These are phyloP conservation scores for Saccharomyces hybrid DNA, from an alignment of 1,139 yeast genomes.

Conservation along the genomic window DNA sequence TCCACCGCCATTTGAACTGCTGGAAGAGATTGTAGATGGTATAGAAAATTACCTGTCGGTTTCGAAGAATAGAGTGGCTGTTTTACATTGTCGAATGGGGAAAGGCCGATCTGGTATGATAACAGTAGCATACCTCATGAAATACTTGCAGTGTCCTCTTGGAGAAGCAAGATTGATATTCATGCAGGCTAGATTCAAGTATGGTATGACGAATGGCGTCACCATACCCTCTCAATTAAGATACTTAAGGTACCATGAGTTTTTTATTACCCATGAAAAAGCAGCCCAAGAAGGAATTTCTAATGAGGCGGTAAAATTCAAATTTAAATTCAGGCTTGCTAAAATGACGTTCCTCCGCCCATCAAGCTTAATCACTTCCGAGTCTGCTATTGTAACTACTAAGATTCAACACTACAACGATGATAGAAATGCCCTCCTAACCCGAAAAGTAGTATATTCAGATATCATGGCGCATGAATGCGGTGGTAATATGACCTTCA, in stretches of 20 bases:
- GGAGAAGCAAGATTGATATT: slow-evolving; percentile 46
- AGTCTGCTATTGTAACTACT: slow-evolving; percentile 14
- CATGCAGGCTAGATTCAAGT: slow-evolving; percentile 51
- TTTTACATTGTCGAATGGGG: slow-evolving; percentile 85
- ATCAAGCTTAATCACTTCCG: slow-evolving; percentile 12
- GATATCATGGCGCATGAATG: background rate
- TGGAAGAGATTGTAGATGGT: slow-evolving; percentile 40
- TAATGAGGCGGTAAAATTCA: slow-evolving; percentile 7
- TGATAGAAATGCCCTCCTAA: slow-evolving; percentile 7
- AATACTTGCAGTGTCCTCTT: slow-evolving; percentile 33
- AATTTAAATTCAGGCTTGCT: slow-evolving; percentile 12
- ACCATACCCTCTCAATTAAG: slow-evolving; percentile 63
- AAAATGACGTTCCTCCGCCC: slow-evolving; percentile 17
- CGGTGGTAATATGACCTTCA: background rate
- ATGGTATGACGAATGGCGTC: slow-evolving; percentile 56
- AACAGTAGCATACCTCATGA: slow-evolving; percentile 63
- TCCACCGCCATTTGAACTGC: slow-evolving; percentile 54
- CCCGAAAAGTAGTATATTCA: background rate
- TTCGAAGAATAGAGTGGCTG: slow-evolving; percentile 43
- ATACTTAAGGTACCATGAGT: slow-evolving; percentile 54
- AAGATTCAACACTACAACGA: slow-evolving; percentile 22
- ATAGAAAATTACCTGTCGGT: slow-evolving; percentile 39
- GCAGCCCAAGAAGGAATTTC: slow-evolving; percentile 10
- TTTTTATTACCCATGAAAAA: slow-evolving; percentile 17
- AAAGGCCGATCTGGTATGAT: slow-evolving; percentile 86